Evolutionary conservation across 495 filamentous ascomycete genomes (phyloP), one percentile per base, ranked within the genome.

Genomic region (Penicillium chermesinum): DNA sequence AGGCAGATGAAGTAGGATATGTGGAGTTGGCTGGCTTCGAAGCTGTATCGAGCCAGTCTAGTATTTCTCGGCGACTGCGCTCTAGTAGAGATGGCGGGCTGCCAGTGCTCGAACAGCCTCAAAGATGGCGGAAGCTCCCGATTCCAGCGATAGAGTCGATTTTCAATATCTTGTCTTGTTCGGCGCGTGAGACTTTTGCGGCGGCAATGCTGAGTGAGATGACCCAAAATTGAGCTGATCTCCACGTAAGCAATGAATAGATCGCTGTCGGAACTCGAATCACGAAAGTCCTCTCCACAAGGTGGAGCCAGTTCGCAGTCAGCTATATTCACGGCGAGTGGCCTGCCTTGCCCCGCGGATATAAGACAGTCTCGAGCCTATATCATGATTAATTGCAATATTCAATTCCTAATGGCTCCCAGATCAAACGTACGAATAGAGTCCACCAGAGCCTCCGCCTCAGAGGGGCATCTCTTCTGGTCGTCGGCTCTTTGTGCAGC

Each of bases 391-490:
- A 52, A 37, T 19, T 8, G n/a, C n/a, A n/a, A 2, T 25, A 1
- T 13, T 14, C 21, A 25, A n/a, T 27, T 20, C 3, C 10, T 13
- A 14, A 27, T 19, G 1, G 13, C 6, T 32, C 14, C 14, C 5
- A 20, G 7, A 1, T 15, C 1, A 6, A 27, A 50, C 59, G 46
- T 46, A 63, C 59, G 46, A 55, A 59, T 39, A 60, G 40, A 36
- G 57, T 61, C 60, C 60, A 63, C 60, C 57, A 63, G 10, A 61
- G 57, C 22, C 57, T 50, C 2, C 57, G 53, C 35, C 59, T 57
- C 10, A 60, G 17, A 12, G 44, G 16, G 16, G 50, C 54, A 35
- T 59, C 54, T 21, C 43, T 38, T 17, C 38, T 40, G 17, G 44
- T 49, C 15, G 30, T 38, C 2, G 59, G 57, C 25, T 63, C 57